These are phyloP conservation scores for Nidula microcarpa DNA, from an alignment of 768 basidiomycete genomes.

Conservation along the genomic window DNA sequence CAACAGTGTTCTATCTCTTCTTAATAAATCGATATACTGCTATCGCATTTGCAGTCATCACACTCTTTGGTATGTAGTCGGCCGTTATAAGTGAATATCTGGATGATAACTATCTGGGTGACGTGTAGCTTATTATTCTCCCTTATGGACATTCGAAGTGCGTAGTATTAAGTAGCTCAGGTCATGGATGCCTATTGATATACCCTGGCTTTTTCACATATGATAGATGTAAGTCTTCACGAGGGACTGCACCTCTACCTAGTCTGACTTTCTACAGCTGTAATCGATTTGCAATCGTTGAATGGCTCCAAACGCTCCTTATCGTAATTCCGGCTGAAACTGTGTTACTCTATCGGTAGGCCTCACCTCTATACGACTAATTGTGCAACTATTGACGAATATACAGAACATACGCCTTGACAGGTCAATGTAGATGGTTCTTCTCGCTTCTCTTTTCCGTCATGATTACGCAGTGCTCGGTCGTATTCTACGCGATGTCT, in stretches of 20 bases:
- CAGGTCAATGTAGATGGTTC: slow-evolving; percentile 9
- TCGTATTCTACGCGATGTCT: slow-evolving; percentile 23
- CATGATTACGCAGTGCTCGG: slow-evolving; percentile 14
- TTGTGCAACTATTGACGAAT: too few species aligned
- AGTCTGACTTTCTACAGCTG: slow-evolving; percentile 9
- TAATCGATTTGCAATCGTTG: slow-evolving; percentile 22
- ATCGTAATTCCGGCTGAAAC: slow-evolving; percentile 21
- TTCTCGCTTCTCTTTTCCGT: slow-evolving; percentile 11
- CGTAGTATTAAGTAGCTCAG: not conserved
- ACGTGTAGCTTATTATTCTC: slow-evolving; percentile 17
- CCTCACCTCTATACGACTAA: not conserved
- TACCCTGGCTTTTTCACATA: too few species aligned
- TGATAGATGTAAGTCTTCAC: too few species aligned
- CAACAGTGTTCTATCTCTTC: slow-evolving; percentile 11
- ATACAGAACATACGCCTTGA: slow-evolving; percentile 15
- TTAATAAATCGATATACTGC: slow-evolving; percentile 20
- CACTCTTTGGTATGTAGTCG: slow-evolving; percentile 16
- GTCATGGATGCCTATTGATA: too few species aligned
- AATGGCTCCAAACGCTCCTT: slow-evolving; percentile 23
- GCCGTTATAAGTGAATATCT: not conserved
- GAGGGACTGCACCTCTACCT: too few species aligned
- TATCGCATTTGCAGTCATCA: slow-evolving; percentile 20
- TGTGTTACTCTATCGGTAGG: slow-evolving; percentile 20
- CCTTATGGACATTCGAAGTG: slow-evolving; percentile 18
- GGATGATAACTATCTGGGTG: not conserved